A percentile compares a stretch with the other conserved stretches of the same genome.
phyloP scores from a whole-genome alignment of 2,329 filamentous ascomycete genomes.

The Aureobasidium sp. region DNA sequence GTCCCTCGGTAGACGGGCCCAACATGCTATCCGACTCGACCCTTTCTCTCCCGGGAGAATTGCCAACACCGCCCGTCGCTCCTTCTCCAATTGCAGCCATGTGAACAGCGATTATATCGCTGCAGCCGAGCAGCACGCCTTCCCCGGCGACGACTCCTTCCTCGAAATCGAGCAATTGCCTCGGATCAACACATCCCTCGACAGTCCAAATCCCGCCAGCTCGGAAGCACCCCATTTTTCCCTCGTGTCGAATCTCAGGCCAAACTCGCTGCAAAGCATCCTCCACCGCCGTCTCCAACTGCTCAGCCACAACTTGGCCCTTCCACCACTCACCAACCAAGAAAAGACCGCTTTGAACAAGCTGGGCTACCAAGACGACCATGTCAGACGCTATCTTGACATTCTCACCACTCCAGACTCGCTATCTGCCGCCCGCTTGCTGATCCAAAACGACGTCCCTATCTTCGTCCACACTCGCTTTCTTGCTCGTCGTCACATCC shows the following conservation, averaged over 20 bases:
- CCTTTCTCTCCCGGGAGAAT: neutral
- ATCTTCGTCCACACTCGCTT: conserved; percentile 42
- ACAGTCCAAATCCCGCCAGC: too few species aligned
- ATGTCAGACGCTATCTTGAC: conserved; percentile 24
- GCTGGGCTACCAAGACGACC: conserved; percentile 20
- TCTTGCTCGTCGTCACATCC: conserved; percentile 38
- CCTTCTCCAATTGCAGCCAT: conserved; percentile 1
- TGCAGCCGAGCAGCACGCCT: neutral
- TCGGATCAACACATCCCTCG: too few species aligned
- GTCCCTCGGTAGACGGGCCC: conserved; percentile 15
- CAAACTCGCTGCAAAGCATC: too few species aligned
- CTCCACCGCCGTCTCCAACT: neutral
- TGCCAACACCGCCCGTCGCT: conserved; percentile 14
- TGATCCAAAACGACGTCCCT: conserved; percentile 9
- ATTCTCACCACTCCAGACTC: conserved; percentile 22
- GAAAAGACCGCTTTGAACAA: conserved; percentile 16
- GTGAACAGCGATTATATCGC: conserved; percentile 3
- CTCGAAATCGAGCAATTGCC: too few species aligned
- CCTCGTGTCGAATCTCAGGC: too few species aligned
- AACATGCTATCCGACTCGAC: neutral
- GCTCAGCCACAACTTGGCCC: too few species aligned
- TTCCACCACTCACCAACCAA: too few species aligned
- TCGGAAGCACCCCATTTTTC: too few species aligned
- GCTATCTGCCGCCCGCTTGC: conserved; percentile 20
- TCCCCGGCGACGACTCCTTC: neutral